These are phyloP conservation scores for Parsonsia alboflavescens DNA, from an alignment of 257 asterid species.

Conservation along the genomic window DNA sequence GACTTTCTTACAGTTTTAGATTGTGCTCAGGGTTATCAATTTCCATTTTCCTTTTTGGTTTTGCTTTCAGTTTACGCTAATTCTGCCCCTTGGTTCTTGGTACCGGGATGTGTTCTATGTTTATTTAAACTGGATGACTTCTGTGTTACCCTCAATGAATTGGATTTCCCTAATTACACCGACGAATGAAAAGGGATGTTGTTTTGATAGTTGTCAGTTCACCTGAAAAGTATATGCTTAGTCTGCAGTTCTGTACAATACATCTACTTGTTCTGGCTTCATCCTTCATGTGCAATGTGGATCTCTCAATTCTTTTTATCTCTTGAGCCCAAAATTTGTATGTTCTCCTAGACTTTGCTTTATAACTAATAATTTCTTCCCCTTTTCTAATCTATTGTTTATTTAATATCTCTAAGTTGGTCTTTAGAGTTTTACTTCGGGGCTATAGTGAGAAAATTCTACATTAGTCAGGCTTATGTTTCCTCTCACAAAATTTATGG, in stretches of 20 bases:
- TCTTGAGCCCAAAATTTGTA: not conserved
- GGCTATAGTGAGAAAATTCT: not conserved
- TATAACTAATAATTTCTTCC: not conserved
- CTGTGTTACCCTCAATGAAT: not conserved
- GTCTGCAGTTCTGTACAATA: not conserved
- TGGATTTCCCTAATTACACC: not conserved
- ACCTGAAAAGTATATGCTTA: not conserved
- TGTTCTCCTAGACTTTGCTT: not conserved
- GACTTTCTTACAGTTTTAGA: not conserved
- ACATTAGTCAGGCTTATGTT: not conserved
- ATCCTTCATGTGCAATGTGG: not conserved
- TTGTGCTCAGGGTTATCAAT: not conserved
- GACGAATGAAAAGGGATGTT: not conserved
- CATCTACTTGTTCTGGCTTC: not conserved
- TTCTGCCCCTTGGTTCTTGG: not conserved
- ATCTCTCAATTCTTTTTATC: not conserved
- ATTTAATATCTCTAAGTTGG: not conserved
- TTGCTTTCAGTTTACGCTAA: not conserved
- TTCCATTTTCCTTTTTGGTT: not conserved
- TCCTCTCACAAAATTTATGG: not conserved
- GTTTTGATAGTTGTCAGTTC: not conserved
- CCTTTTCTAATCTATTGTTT: not conserved
- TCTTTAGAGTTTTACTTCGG: not conserved
- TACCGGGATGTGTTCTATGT: not conserved
- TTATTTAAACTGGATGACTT: not conserved